These are phyloP conservation scores for Coemansia sp. DNA, from an alignment of 192 early-diverging fungal genomes.

Conservation along the genomic window DNA sequence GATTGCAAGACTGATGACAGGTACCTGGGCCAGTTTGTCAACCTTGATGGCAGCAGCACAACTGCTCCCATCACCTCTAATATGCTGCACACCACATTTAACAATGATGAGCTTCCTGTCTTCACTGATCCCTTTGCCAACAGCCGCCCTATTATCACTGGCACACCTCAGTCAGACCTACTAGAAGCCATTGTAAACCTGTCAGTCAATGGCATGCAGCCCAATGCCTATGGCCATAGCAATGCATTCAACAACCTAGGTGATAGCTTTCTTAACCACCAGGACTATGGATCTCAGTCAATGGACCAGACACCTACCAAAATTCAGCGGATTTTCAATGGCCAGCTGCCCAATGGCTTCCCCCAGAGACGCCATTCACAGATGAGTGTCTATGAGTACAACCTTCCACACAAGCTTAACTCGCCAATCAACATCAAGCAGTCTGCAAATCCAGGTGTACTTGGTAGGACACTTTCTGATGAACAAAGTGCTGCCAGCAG, in stretches of 20 bases:
- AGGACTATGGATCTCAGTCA: background rate
- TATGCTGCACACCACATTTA: background rate
- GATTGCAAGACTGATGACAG: slow-evolving; percentile 19
- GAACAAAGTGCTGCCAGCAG: background rate
- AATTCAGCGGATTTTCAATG: slow-evolving; percentile 1
- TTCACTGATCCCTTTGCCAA: background rate
- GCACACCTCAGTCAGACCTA: slow-evolving; percentile 21
- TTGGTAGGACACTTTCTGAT: background rate
- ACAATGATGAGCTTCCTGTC: background rate
- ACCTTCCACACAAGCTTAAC: background rate
- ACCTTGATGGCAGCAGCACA: slow-evolving; percentile 13
- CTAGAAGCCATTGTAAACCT: slow-evolving; percentile 40
- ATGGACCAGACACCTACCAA: slow-evolving; percentile 1
- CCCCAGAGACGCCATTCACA: slow-evolving; percentile 2
- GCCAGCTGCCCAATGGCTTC: background rate
- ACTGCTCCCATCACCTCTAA: background rate
- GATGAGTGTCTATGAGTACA: background rate
- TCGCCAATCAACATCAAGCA: slow-evolving; percentile 2
- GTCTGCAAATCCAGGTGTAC: background rate
- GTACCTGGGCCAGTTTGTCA: slow-evolving; percentile 39
- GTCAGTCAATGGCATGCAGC: slow-evolving; percentile 21
- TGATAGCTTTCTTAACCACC: background rate
- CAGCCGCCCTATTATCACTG: background rate
- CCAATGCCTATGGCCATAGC: background rate
- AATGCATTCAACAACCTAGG: background rate